A percentile compares a stretch with the other conserved stretches of the same genome.
Conservation (phyloP, 352 stramenopile species). For the Peronosclerospora sorghi region DNA sequence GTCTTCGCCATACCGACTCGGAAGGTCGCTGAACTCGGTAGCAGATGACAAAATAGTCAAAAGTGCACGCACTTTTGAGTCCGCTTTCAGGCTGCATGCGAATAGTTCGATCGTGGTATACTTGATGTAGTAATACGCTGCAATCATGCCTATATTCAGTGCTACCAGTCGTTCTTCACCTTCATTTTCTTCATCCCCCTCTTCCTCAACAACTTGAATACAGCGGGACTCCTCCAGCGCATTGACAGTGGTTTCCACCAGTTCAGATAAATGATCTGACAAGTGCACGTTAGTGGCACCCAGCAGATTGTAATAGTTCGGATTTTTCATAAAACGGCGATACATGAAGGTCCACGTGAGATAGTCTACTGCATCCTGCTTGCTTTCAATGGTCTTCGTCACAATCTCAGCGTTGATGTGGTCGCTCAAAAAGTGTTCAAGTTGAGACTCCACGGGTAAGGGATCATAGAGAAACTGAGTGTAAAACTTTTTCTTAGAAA, state of each 20-base stretch:
- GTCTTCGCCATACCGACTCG: slow-evolving; percentile 90
- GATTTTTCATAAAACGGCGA: slow-evolving; percentile 97
- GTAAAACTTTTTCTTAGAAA: slow-evolving; percentile 96
- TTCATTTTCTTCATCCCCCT: slow-evolving; percentile 67
- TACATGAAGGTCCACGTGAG: slow-evolving; percentile 99
- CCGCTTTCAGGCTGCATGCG: slow-evolving; percentile 91
- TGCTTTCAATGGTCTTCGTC: slow-evolving; percentile 96
- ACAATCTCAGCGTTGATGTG: slow-evolving; percentile 99
- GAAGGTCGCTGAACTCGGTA: slow-evolving; percentile 93
- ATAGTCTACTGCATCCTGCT: slow-evolving; percentile 99
- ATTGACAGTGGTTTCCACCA: slow-evolving; percentile 95
- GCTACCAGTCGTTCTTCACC: slow-evolving; percentile 86
- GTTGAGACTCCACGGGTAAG: slow-evolving; percentile 97
- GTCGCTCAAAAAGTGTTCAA: slow-evolving; percentile 97
- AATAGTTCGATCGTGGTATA: slow-evolving; percentile 99
- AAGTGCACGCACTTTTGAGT: slow-evolving; percentile 94
- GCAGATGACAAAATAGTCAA: slow-evolving; percentile 95
- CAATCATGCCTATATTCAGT: slow-evolving; percentile 99
- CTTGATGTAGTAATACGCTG: slow-evolving; percentile 98
- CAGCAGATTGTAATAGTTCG: slow-evolving; percentile 99
- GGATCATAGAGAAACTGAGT: slow-evolving; percentile 99
- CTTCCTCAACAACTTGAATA: slow-evolving; percentile 91
- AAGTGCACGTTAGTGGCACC: slow-evolving; percentile 88
- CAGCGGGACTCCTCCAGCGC: slow-evolving; percentile 95
- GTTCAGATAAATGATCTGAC: slow-evolving; percentile 97